Evolutionary conservation across 2,329 filamentous ascomycete species (phyloP).

Genomic region (Colletotrichum musicola): DNA sequence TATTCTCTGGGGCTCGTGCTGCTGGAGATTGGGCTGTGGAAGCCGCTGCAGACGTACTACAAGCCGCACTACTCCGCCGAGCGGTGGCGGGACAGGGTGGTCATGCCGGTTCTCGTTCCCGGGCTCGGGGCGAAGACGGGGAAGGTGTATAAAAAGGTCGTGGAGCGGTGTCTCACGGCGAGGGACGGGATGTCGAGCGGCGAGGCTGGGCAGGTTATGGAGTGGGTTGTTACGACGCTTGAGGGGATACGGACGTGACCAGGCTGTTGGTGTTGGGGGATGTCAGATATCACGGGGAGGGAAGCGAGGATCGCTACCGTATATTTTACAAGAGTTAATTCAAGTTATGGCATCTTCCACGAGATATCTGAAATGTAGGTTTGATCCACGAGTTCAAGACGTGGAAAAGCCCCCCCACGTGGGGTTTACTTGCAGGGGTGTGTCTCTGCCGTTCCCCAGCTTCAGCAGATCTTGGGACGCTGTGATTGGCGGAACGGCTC

Average conservation of each 20-base stretch:
- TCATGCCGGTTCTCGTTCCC: conserved; percentile 55
- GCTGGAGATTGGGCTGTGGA: conserved; percentile 65
- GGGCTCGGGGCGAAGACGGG: conserved; percentile 57
- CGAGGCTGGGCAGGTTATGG: conserved; percentile 56
- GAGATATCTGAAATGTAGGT: no score
- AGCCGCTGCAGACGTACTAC: conserved; percentile 55
- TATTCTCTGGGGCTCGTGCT: conserved; percentile 65
- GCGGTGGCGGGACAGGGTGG: conserved; percentile 57
- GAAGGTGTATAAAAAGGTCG: conserved; percentile 54
- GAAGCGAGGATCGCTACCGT: no score
- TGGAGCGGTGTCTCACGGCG: conserved; percentile 55
- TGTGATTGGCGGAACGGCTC: no score
- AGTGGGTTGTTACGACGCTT: conserved; percentile 55
- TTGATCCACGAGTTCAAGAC: conserved; percentile 34
- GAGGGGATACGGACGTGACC: conserved; percentile 52
- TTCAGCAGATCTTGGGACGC: no score
- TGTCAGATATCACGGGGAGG: no score
- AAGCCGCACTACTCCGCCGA: conserved; percentile 57
- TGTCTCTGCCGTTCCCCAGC: no score
- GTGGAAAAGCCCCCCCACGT: no score
- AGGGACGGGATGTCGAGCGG: conserved; percentile 52
- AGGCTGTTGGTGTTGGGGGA: no score
- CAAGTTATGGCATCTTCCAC: no score
- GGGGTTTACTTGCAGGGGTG: no score
- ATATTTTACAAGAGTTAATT: no score